Base-by-base conservation (phyloP, 805 yeast genomes). In the Yarrowia sp. region DNA sequence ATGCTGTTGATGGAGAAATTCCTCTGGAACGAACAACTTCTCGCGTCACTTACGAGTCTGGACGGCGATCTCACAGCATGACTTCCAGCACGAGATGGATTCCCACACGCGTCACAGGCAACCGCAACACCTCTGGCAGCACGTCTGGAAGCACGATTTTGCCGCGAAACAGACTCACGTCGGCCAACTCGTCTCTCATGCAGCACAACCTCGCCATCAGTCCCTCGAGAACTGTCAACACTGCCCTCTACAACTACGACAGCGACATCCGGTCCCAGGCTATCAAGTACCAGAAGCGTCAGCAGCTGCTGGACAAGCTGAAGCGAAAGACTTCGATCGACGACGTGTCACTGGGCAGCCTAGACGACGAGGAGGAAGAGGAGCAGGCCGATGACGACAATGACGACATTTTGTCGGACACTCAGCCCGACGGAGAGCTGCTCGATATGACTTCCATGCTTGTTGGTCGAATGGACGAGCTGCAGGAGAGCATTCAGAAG, bases 401-500 rank as follows among this genome's bases (percentile, higher is more conserved):
- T 16, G 58, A 51, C 16, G 58, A 51, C 6, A 51, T 51, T 6
- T 24, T 51, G 42, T 33, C 42, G 10, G 58, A 51, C 7, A 35
- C 58, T 6, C 58, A 51, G 32, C 58, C 58, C 6, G 58, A 51
- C 18, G 58, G 58, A 22, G 61, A 55, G 29, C n/a, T 55, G 9
- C 29, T 38, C 21, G 61, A 55, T 29, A 38, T 55, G 61, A 55
- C 61, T 7, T 18, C 61, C 12, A 55, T 55, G 61, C 19, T 55
- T n/a, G 47, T 55, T 9, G 47, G 47, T 1, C 18, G 61, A 19
- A 39, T 55, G 36, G 47, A 55, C 10, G 61, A 55, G 8, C 21
- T 55, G 3, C 61, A 55, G 21, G 61, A 55, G 61, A 38, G 47
- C 3, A 55, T 55, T 13, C 47, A 55, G 31, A 55, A 55, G 38